Evolutionary conservation across 192 early-diverging fungal genomes (phyloP).

Genomic region (Obelidium mucronatum): DNA sequence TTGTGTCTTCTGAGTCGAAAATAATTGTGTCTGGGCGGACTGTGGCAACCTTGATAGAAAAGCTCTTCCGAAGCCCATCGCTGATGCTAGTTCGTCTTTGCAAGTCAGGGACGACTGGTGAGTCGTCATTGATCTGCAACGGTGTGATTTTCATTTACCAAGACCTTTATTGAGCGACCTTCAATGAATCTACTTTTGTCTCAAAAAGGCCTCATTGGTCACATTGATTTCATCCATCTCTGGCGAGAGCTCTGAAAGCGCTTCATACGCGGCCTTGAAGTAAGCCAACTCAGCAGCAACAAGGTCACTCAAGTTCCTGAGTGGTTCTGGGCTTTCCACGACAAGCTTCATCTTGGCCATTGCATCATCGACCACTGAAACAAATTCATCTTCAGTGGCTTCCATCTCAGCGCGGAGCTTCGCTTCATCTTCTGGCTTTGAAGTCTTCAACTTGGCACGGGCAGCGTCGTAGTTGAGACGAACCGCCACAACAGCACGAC

Average conservation of each 20-base stretch:
- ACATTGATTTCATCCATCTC: constrained; percentile 96
- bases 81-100: too few relatives aligned
- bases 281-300: constrained; percentile 86
- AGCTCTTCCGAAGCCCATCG: too few relatives aligned
- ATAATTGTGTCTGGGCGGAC: too few relatives aligned
- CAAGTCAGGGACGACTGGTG: too few relatives aligned
- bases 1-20: neutral
- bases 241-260: constrained; percentile 58
- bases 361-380: constrained; percentile 92
- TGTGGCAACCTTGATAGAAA: too few relatives aligned
- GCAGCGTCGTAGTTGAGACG: constrained; percentile 88
- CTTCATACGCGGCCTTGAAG: constrained; percentile 69
- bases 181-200: constrained; percentile 54
- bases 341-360: constrained; percentile 94
- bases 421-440: constrained; percentile 76
- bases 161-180: too few relatives aligned
- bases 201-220: constrained; percentile 91
- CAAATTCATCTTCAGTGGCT: constrained; percentile 93
- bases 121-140: too few relatives aligned
- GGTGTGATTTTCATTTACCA: too few relatives aligned
- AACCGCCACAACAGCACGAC: constrained; percentile 82
- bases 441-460: constrained; percentile 80
- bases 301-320: constrained; percentile 84
- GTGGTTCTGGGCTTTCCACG: constrained; percentile 78
- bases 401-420: constrained; percentile 84